Percentiles rank a stretch among this genome's conserved stretches.
phyloP scores from a whole-genome alignment of 176 grass and related monocot genomes.

The sorghum (Sorghum bicolor) region Sorghum_bicolor_NCBIv3 NC_012870.2:21946001-21946500 shows the following conservation, averaged over 20 bases:
- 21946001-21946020: constrained; percentile 10
- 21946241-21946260: constrained; percentile 28
- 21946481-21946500: constrained; percentile 23
- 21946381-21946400: constrained; percentile 59
- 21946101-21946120: not conserved
- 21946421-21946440: constrained; percentile 61
- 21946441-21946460: constrained; percentile 59
- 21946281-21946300: constrained; percentile 54
- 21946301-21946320: constrained; percentile 41
- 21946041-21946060: constrained; percentile 17
- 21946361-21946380: constrained; percentile 68
- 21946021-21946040: constrained; percentile 16
- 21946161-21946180: constrained; percentile 49
- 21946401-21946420: constrained; percentile 44
- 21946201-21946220: constrained; percentile 53
- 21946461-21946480: constrained; percentile 44
- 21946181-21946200: constrained; percentile 50
- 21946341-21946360: constrained; percentile 47
- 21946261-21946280: constrained; percentile 46
- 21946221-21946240: constrained; percentile 44
- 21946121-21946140: not conserved
- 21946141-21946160: no score
- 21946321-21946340: constrained; percentile 48
- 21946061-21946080: not conserved
- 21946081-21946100: not conserved